phyloP scores from a whole-genome alignment of 2,329 filamentous ascomycete genomes.

The Corinectria fuckeliana region DNA sequence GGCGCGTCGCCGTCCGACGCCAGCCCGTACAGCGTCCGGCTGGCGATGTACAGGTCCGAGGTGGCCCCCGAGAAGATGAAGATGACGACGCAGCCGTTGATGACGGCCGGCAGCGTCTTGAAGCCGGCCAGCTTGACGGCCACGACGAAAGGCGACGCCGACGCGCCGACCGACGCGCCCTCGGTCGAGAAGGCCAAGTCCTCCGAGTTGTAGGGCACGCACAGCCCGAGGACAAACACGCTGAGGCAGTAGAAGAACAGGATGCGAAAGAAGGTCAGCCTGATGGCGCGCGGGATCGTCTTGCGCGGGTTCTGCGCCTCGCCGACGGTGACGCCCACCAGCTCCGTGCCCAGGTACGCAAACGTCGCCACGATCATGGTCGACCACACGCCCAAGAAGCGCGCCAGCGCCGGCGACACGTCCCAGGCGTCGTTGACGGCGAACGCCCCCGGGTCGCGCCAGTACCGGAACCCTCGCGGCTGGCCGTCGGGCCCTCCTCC shows the following conservation, averaged over 20 bases:
- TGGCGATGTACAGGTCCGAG: conserved; percentile 78
- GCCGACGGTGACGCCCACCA: conserved; percentile 79
- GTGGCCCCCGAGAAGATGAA: conserved; percentile 81
- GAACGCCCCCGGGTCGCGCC: conserved; percentile 58
- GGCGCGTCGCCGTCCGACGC: conserved; percentile 76
- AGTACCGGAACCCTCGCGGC: conserved; percentile 69
- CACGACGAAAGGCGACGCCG: conserved; percentile 74
- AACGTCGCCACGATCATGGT: conserved; percentile 79
- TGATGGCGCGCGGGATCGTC: conserved; percentile 78
- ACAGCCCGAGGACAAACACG: conserved; percentile 77
- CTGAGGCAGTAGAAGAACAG: conserved; percentile 79
- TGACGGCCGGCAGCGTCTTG: conserved; percentile 66
- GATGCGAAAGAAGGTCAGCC: conserved; percentile 81
- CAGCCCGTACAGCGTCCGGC: conserved; percentile 74
- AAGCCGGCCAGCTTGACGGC: conserved; percentile 72
- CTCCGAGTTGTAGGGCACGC: conserved; percentile 72
- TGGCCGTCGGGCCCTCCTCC: conserved; percentile 70
- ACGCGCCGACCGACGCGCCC: conserved; percentile 40
- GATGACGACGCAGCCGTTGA: conserved; percentile 76
- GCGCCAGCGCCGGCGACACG: conserved; percentile 43
- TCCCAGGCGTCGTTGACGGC: conserved; percentile 15
- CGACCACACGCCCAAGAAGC: conserved; percentile 70
- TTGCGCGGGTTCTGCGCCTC: conserved; percentile 81
- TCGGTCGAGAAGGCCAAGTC: conserved; percentile 65
- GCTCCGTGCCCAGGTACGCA: conserved; percentile 77